Percentiles rank a stretch among this genome's conserved stretches.
phyloP scores from a whole-genome alignment of 2,329 filamentous ascomycete genomes.

The Aspergillus pseudoglaucus region DNA sequence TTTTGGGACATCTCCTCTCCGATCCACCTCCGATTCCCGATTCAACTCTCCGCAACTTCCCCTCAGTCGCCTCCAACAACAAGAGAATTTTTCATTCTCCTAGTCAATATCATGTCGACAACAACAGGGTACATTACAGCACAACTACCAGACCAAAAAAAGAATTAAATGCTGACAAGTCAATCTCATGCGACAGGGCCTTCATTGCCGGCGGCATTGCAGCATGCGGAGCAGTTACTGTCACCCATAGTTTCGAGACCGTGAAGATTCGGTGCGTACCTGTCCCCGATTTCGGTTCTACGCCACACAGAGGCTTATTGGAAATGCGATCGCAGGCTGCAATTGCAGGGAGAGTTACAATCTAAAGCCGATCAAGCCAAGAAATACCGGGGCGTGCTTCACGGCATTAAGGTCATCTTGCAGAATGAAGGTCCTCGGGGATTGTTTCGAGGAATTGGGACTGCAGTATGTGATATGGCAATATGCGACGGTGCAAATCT shows the following conservation, averaged over 20 bases:
- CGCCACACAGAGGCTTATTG: neutral
- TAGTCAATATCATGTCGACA: conserved; percentile 43
- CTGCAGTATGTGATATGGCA: conserved; percentile 51
- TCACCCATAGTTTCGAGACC: conserved; percentile 96
- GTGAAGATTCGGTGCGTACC: conserved; percentile 82
- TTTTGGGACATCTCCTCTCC: conserved; percentile 7
- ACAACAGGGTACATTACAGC: conserved; percentile 41
- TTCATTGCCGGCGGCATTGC: conserved; percentile 96
- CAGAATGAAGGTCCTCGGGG: conserved; percentile 82
- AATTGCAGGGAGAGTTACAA: conserved; percentile 92
- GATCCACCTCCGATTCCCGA: conserved; percentile 14
- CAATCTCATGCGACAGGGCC: conserved; percentile 47
- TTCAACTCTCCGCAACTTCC: conserved; percentile 2
- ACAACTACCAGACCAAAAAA: neutral
- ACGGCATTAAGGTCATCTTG: conserved; percentile 84
- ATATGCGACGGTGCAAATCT: neutral
- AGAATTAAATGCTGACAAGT: conserved; percentile 7
- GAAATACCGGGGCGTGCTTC: conserved; percentile 84
- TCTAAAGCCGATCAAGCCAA: conserved; percentile 76
- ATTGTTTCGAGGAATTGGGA: conserved; percentile 81
- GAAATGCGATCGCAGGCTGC: conserved; percentile 56
- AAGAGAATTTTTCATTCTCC: neutral
- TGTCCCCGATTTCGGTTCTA: neutral
- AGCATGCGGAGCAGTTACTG: conserved; percentile 93
- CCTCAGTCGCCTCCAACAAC: neutral